Evolutionary conservation across 495 filamentous ascomycete genomes (phyloP), one percentile per base, ranked within the genome.

Genomic region (Apodospora peruviana): DNA sequence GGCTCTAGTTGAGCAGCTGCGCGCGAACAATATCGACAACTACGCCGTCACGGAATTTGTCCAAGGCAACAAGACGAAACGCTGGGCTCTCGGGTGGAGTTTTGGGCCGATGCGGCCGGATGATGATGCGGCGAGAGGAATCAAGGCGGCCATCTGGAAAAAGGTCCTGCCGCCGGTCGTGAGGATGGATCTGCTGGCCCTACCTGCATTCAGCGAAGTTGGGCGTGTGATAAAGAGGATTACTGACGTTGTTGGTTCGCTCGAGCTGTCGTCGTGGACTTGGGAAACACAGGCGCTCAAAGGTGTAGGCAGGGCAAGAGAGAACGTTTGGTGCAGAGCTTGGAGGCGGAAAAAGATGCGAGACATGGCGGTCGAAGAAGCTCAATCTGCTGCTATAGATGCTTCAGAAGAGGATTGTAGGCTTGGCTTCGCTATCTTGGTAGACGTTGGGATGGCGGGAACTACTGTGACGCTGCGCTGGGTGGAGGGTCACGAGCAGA

Each of bases 41-140:
- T 96, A 82, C 50, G 91, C 90, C 5, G 81, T 95, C 2, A 87
- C 82, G 0, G 82, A 85, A 53, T 86, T 97, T 47, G 73, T 87
- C 1, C 86, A 93, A 52, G 91, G 90, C 0, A 80, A 67, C 27
- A 83, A 82, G 59, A 98, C 93, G 17, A 80, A 83, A 40, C 70
- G 93, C 17, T 97, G 93, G 93, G 88, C 80, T 8, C 66, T 96
- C 23, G 93, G 76, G 0, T 98, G 93, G 93, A 91, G 85, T 45
- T 96, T 85, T 70, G 71, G 74, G 3, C 75, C 80, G 43, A 69
- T 76, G 55, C 74, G 91, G 43, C 89, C 91, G 21, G 67, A 57
- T 3, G 64, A 87, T 67, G 65, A 54, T 45, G 72, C 80, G 5
- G 79, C 80, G 11, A 71, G 87, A 22, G 78, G 77, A 2, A 77